Evolutionary conservation across 139 green algal genomes (phyloP).

Genomic region (Haematococcus sp.): DNA sequence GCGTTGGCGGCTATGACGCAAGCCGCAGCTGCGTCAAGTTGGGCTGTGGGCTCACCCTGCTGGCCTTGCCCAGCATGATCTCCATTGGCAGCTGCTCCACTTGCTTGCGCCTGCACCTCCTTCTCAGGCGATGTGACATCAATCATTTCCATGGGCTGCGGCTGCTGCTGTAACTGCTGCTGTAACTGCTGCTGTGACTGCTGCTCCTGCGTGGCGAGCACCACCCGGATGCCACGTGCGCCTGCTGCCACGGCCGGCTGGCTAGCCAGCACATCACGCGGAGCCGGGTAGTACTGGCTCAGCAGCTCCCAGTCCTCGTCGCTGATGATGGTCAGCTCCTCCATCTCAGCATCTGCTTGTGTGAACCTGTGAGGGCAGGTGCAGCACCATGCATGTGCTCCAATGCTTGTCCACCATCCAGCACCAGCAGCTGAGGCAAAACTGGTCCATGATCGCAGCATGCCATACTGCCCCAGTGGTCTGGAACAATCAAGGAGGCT

Average conservation of each 20-base stretch:
- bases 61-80: background rate
- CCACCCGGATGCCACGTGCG: background rate
- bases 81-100: background rate
- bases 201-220: background rate
- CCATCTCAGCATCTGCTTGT: constrained; percentile 32
- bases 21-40: background rate
- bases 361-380: constrained; percentile 3
- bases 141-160: background rate
- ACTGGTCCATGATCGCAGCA: no score
- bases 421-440: no score
- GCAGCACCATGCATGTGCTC: no score
- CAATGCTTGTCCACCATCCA: no score
- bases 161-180: background rate
- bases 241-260: background rate
- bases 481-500: no score
- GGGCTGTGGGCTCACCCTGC: background rate
- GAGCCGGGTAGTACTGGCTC: constrained; percentile 14
- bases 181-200: background rate
- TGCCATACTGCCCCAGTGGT: no score
- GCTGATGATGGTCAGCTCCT: constrained; percentile 33
- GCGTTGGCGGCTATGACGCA: background rate
- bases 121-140: background rate
- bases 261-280: background rate
- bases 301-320: constrained; percentile 37
- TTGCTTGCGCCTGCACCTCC: background rate